Base-by-base conservation (phyloP, 345 rosid species). In the Aurinia saxatilis region DNA sequence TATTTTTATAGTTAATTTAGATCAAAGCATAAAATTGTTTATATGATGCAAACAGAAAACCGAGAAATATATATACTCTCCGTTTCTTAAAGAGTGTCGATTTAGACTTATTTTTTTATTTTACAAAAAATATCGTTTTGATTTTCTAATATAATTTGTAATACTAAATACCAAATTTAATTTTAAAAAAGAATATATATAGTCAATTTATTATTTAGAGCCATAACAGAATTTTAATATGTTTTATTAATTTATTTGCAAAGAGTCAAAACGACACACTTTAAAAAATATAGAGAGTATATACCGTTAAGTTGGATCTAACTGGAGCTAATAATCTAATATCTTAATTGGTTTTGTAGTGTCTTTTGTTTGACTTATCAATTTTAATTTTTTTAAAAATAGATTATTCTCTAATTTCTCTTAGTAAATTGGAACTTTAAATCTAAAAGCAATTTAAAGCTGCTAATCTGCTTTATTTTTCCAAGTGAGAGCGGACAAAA, bases 401-500 rank as follows among this genome's bases (percentile, higher is more conserved):
- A 1, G 16, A 2, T 38, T n/a, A 12, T n/a, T 7, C 5, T 38
- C 19, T 36, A 19, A 59, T 3, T n/a, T 7, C 5, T 38, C 19
- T 36, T n/a, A 59, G 42, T n/a, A 7, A 33, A 7, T 58, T 25
- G 12, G 60, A 68, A 23, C 60, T 39, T 25, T 38, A 0, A 47
- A 54, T 10, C 14, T 17, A 12, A 60, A 62, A 61, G 68, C 63
- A 46, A 50, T 35, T 34, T 27, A 68, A 69, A 69, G 73, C 73
- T 69, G 62, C 25, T 33, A 34, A 60, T 27, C 33, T 59, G 53
- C 19, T 31, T 58, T 44, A 34, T 5, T 41, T 52, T 12, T 40
- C 8, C 5, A 21, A 41, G 37, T 34, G 39, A 50, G 46, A 23
- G 52, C 15, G 16, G 25, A 23, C 66, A 44, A 60, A 60, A 51